Evolutionary conservation across 2,329 filamentous ascomycete species (phyloP), one percentile per base, ranked within the genome.

Genomic region (Xylaria hypoxylon): DNA sequence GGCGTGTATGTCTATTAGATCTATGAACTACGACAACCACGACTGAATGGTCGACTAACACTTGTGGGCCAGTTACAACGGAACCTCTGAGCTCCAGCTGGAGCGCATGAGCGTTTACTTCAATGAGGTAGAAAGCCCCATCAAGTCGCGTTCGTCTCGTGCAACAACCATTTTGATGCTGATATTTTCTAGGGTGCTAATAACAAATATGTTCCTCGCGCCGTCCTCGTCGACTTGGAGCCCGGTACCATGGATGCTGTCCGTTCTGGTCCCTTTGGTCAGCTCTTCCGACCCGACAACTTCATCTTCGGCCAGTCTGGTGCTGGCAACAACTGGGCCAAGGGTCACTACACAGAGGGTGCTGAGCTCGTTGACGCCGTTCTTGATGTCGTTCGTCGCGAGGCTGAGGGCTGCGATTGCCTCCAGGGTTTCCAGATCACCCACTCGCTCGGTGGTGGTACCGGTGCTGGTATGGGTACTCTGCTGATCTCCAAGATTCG

Each of bases 91-190:
- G 84, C 94, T 98, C 81, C 96, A 99, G 89, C 91, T 98, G 77
- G 96, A 99, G 92, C 94, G 96, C 80, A 97, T 99, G 94, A 99
- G 94, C 84, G 95, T 98, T 83, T 97, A 98, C 90, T 97, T 98
- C 91, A 94, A 97, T 79, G 85, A 87, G 84, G 85, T 86, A 79
- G 81, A 76, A 45, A 59, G 26, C 17, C 7, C 13, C 13, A 13
- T 31, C 50, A 15, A 33, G 5, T 17, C 35, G 5, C 31, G 11
- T 5, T 17, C 13, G 22, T 38, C 28, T 47, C n/a, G 15, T 28
- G 19, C 17, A 26, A 28, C 4, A 15, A 58, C 47, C 1, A 11
- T 60, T 38, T 59, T 69, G 52, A 65, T 38, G n/a, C n/a, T 42
- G 40, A 15, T 33, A 40, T 50, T 50, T 65, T 67, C 35, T 78